Conservation (phyloP, 2,329 filamentous ascomycete species). For the Bipolaris oryzae region DNA sequence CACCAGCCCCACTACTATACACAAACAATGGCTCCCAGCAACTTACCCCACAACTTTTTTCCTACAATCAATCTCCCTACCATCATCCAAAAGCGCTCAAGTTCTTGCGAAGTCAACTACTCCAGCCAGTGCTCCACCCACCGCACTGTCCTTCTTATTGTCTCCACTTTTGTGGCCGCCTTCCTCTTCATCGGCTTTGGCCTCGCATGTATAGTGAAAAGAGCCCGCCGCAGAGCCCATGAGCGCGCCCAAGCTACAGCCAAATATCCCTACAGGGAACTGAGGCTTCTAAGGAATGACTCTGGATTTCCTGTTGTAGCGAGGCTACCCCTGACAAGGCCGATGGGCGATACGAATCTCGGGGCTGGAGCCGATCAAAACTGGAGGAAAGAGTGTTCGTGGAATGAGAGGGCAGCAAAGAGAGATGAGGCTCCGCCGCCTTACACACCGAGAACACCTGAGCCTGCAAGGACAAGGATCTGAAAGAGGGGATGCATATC, state of each 20-base stretch:
- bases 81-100: conserved; percentile 17
- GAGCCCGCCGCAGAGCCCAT: conserved; percentile 1
- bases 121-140: conserved; percentile 23
- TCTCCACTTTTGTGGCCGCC: conserved; percentile 25
- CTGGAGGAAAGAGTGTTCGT: background rate
- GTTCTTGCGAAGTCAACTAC: conserved; percentile 18
- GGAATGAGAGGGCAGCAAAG: background rate
- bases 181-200: conserved; percentile 21
- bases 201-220: conserved; percentile 15
- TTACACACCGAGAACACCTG: conserved; percentile 20
- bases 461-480: conserved; percentile 11
- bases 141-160: conserved; percentile 28
- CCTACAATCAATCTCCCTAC: background rate
- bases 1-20: background rate
- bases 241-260: background rate
- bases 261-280: background rate
- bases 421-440: conserved; percentile 17
- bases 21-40: conserved; percentile 16
- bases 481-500: background rate
- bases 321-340: background rate
- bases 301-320: background rate
- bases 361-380: background rate
- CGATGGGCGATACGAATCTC: background rate
- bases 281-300: background rate
- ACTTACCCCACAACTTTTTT: background rate